phyloP scores from a whole-genome alignment of 495 filamentous ascomycete genomes.

The Penicillium daleae region DNA sequence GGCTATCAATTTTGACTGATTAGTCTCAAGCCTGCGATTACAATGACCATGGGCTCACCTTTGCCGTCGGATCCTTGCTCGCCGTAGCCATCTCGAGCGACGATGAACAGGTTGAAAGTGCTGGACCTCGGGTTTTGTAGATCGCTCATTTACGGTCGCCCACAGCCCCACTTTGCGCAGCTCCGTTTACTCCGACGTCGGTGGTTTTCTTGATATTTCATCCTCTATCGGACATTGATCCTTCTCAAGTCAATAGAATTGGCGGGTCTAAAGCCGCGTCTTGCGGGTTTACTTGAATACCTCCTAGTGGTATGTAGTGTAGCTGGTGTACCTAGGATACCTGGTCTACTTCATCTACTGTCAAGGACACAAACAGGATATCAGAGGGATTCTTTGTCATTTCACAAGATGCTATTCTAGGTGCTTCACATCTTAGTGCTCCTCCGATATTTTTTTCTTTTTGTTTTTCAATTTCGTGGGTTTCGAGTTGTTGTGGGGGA shows the following conservation, averaged over 20 bases:
- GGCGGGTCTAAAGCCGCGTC: too few relatives aligned
- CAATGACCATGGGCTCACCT: slow-evolving; percentile 35
- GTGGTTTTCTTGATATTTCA: not conserved
- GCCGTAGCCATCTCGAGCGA: slow-evolving; percentile 43
- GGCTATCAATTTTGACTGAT: slow-evolving; percentile 53
- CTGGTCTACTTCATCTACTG: not conserved
- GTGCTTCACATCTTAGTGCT: slow-evolving; percentile 32
- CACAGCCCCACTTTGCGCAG: slow-evolving; percentile 28
- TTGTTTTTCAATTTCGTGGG: slow-evolving; percentile 4
- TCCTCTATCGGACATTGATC: too few relatives aligned
- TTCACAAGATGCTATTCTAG: slow-evolving; percentile 34
- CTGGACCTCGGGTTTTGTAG: slow-evolving; percentile 26
- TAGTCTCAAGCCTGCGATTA: slow-evolving; percentile 11
- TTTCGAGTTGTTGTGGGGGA: slow-evolving; percentile 13
- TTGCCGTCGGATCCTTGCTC: slow-evolving; percentile 46
- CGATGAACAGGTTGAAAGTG: slow-evolving; percentile 9
- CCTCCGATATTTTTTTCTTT: slow-evolving; percentile 34
- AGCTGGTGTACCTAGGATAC: not conserved
- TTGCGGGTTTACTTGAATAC: not conserved
- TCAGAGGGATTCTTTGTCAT: slow-evolving; percentile 38
- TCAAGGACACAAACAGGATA: not conserved
- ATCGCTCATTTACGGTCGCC: slow-evolving; percentile 21
- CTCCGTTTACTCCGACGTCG: slow-evolving; percentile 12
- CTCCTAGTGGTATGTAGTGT: too few relatives aligned
- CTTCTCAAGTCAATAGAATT: too few relatives aligned